Evolutionary conservation across 768 basidiomycete species (phyloP).

Genomic region (Mycena filopes): DNA sequence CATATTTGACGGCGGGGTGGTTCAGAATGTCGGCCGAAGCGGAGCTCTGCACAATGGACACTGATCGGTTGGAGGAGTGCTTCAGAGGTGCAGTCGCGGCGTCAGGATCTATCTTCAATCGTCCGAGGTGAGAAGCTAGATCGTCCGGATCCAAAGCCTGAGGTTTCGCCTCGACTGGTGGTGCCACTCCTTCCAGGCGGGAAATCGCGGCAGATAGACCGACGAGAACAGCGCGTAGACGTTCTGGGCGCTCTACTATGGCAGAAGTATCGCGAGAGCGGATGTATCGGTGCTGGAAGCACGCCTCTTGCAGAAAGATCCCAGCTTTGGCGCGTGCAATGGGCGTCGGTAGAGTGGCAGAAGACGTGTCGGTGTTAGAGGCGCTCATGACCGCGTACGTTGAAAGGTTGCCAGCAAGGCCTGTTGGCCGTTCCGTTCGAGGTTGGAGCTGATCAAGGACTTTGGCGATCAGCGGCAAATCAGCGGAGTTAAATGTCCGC

Average conservation of each 20-base stretch:
- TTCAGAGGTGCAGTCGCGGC: constrained; percentile 19
- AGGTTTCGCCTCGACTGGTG: constrained; percentile 11
- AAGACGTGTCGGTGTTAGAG: constrained; percentile 6
- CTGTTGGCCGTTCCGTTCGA: too few relatives aligned
- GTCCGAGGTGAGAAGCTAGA: constrained; percentile 57
- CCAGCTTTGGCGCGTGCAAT: constrained; percentile 29
- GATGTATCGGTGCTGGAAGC: constrained; percentile 80
- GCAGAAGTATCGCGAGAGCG: constrained; percentile 77
- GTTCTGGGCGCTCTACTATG: constrained; percentile 92
- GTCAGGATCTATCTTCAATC: constrained; percentile 49
- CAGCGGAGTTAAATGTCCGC: too few relatives aligned
- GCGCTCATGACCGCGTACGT: neutral
- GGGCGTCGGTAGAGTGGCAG: neutral
- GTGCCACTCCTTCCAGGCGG: constrained; percentile 63
- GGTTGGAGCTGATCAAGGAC: too few relatives aligned
- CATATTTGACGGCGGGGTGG: constrained; percentile 74
- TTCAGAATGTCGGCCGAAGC: constrained; percentile 65
- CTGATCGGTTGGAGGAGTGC: constrained; percentile 36
- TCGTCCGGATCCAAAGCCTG: constrained; percentile 46
- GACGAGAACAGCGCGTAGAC: constrained; percentile 83
- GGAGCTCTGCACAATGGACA: constrained; percentile 63
- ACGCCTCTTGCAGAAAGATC: constrained; percentile 75
- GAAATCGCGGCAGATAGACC: constrained; percentile 86
- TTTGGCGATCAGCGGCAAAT: too few relatives aligned
- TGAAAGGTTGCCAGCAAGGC: too few relatives aligned